These are phyloP conservation scores for Capsaspora owczarzaki DNA, from an alignment of 78 protist genomes.

Conservation along the genomic window DNA sequence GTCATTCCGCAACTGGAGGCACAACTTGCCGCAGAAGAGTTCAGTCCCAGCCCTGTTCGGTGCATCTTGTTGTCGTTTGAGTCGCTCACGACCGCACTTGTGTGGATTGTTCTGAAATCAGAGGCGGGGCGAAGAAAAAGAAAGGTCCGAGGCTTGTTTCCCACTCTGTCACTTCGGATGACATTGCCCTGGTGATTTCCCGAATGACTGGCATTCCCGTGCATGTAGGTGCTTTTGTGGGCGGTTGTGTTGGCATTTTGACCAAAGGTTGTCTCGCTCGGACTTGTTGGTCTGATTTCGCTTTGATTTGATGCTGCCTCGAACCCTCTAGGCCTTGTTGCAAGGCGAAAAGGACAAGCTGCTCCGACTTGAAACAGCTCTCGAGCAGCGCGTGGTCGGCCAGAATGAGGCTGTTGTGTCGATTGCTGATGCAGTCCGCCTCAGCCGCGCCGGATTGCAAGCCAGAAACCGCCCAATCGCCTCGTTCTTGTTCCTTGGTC, in stretches of 20 bases:
- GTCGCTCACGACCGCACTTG: neutral
- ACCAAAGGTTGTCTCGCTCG: too few species aligned
- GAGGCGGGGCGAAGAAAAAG: neutral
- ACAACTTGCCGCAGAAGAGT: conserved; percentile 29
- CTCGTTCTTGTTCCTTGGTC: conserved; percentile 88
- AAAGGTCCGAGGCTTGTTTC: conserved; percentile 25
- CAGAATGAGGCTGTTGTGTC: conserved; percentile 93
- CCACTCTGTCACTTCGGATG: conserved; percentile 59
- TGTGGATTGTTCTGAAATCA: too few species aligned
- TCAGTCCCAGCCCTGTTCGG: neutral
- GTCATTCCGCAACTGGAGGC: conserved; percentile 82
- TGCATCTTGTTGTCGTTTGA: neutral
- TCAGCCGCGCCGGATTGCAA: conserved; percentile 87
- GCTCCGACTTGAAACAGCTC: conserved; percentile 55
- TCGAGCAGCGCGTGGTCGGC: conserved; percentile 88
- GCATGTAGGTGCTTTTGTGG: neutral
- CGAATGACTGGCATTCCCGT: conserved; percentile 98
- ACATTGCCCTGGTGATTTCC: conserved; percentile 69
- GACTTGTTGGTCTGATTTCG: too few species aligned
- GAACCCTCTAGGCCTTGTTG: neutral
- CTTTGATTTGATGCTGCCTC: too few species aligned
- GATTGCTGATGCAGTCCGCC: conserved; percentile 85
- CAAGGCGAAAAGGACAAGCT: conserved; percentile 16
- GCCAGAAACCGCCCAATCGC: conserved; percentile 78
- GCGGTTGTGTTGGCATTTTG: too few species aligned